Evolutionary conservation across 768 basidiomycete genomes (phyloP), one percentile per base, ranked within the genome.

Genomic region (Strobilomyces confusus): DNA sequence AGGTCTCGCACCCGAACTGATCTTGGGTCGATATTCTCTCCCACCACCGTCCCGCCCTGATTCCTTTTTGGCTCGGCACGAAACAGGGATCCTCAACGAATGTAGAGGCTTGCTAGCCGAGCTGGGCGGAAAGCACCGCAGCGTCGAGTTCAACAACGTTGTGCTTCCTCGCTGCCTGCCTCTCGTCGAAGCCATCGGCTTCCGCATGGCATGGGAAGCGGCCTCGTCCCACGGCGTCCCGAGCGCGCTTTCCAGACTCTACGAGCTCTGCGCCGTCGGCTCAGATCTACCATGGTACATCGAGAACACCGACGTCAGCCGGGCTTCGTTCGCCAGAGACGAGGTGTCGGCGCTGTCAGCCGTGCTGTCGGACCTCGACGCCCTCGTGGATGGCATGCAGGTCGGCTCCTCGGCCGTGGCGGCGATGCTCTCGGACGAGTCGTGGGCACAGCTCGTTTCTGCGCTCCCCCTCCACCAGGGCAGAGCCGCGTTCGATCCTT

Each of bases 131-230:
- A 46, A 34, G 12, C 45, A 46, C 22, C 45, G 45, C 3, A 46
- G 45, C 15, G 32, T 19, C 30, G 45, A 46, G 32, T 46, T 46
- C 45, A 46, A 46, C 32, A 46, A 46, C n/a, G 45, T 46, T 30
- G 45, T 46, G 4, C 45, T 46, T 46, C 45, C 45, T 34, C 45
- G 45, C 45, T 46, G 45, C 22, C 45, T 46, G 13, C 45, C 45
- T 20, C 20, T 46, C 32, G 45, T 46, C 12, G 45, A 46, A 34
- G 45, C 45, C 20, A 46, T 46, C 3, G 45, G 45, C 19, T 46
- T 46, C 32, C 45, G 45, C 20, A 29, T 46, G 45, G 45, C 45
- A 46, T 46, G 45, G 45, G 45, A 46, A 14, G 45, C 45, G 11
- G 45, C 45, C 5, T 17, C 22, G 26, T 46, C 45, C 5, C 20